Conservation (phyloP, 129 eudicot genomes). For the Mikania micrantha region DNA sequence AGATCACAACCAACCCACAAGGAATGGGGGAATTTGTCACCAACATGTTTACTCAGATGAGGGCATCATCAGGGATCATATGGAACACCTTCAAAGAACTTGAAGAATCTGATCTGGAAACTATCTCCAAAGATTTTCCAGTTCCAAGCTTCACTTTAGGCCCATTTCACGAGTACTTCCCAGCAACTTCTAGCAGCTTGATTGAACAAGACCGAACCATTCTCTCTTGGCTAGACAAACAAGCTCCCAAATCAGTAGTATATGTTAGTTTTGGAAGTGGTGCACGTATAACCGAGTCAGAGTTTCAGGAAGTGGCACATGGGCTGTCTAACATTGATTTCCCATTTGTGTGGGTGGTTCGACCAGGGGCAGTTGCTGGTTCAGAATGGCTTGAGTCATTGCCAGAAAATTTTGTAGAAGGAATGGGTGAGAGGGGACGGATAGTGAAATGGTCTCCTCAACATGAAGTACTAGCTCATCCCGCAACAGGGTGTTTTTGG, state of each 20-base stretch:
- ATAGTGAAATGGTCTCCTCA: slow-evolving; percentile 49
- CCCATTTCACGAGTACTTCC: slow-evolving; percentile 36
- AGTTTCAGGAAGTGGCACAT: slow-evolving; percentile 43
- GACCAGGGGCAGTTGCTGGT: slow-evolving; percentile 32
- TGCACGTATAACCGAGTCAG: slow-evolving; percentile 19
- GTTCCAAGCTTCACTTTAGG: slow-evolving; percentile 36
- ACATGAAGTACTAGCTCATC: slow-evolving; percentile 43
- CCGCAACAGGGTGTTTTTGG: slow-evolving; percentile 34
- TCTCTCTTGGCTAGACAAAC: slow-evolving; percentile 41
- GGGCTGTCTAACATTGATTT: slow-evolving; percentile 28
- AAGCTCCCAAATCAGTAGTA: slow-evolving; percentile 33
- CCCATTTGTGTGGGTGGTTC: slow-evolving; percentile 43
- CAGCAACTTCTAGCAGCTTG: slow-evolving; percentile 22
- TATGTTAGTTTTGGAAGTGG: slow-evolving; percentile 60
- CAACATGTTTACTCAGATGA: slow-evolving; percentile 16
- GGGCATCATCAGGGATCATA: slow-evolving; percentile 34
- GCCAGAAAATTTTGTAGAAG: slow-evolving; percentile 11
- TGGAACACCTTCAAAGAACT: slow-evolving; percentile 46
- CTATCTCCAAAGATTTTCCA: slow-evolving; percentile 8
- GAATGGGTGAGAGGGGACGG: slow-evolving; percentile 29
- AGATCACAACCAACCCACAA: slow-evolving; percentile 12
- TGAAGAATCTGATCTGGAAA: slow-evolving; percentile 21
- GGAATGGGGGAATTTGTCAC: not conserved
- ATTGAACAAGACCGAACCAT: slow-evolving; percentile 28
- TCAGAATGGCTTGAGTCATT: slow-evolving; percentile 16